Conservation (phyloP, 2,329 filamentous ascomycete genomes). For the Calonectria hawksworthii region DNA sequence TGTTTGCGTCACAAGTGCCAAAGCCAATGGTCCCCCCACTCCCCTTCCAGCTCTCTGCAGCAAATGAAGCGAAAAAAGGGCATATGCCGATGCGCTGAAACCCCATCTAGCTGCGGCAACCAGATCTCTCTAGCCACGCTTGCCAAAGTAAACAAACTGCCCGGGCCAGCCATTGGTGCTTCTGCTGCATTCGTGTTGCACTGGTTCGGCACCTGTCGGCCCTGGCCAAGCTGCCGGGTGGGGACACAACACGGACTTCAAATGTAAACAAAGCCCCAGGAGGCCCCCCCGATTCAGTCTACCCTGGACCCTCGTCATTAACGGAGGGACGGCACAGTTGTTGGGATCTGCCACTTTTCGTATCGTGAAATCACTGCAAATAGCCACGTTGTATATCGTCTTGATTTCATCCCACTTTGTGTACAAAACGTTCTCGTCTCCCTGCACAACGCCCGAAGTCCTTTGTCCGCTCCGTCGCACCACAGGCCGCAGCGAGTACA, state of each 20-base stretch:
- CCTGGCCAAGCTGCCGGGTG: conserved; percentile 3
- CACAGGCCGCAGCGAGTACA: not conserved
- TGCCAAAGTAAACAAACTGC: conserved; percentile 21
- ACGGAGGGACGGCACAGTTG: not conserved
- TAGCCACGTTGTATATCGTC: not conserved
- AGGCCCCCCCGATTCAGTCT: not conserved
- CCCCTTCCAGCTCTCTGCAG: not conserved
- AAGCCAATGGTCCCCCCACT: not conserved
- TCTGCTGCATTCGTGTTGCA: conserved; percentile 19
- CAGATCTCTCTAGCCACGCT: conserved; percentile 1
- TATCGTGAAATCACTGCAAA: not conserved
- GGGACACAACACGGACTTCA: conserved; percentile 7
- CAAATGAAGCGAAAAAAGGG: not conserved
- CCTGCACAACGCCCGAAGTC: not conserved
- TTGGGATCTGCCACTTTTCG: not conserved
- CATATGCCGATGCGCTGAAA: conserved; percentile 12
- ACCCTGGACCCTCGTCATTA: not conserved
- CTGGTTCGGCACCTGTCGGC: conserved; percentile 23
- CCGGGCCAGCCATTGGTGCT: conserved; percentile 15
- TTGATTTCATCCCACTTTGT: not conserved
- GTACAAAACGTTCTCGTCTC: not conserved
- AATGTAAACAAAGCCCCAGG: conserved; percentile 25
- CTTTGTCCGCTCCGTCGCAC: not conserved
- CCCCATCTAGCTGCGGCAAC: conserved; percentile 21
- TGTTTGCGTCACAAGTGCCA: conserved; percentile 14